Evolutionary conservation across 2,329 filamentous ascomycete genomes (phyloP).

Genomic region (Arachnomyces sp.): DNA sequence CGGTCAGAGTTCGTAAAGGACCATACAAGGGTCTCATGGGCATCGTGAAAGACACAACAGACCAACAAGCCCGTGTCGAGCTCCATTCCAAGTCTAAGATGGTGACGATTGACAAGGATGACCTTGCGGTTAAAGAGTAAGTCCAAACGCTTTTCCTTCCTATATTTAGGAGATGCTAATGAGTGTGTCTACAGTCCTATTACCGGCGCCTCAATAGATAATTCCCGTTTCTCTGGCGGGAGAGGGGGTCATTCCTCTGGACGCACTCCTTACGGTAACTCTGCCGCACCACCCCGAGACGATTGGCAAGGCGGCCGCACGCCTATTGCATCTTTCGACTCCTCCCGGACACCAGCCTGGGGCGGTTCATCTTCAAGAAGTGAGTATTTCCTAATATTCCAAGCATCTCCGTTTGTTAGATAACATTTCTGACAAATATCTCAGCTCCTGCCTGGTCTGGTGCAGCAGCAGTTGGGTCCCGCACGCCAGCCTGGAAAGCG

Average conservation of each 20-base stretch:
- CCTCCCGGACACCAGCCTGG: conserved; percentile 71
- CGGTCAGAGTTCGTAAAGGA: conserved; percentile 78
- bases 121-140: conserved; percentile 79
- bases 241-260: conserved; percentile 40
- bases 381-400: conserved; percentile 39
- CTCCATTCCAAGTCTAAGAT: conserved; percentile 91
- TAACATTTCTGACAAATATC: conserved; percentile 1
- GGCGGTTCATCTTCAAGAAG: conserved; percentile 53
- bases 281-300: conserved; percentile 36
- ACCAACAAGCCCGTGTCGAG: conserved; percentile 78
- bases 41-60: conserved; percentile 91
- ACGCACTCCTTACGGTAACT: conserved; percentile 42
- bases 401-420: neutral
- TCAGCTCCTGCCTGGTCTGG: conserved; percentile 37
- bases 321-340: conserved; percentile 53
- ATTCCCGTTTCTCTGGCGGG: conserved; percentile 44
- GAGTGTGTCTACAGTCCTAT: conserved; percentile 36
- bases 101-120: conserved; percentile 72
- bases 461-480: conserved; percentile 34
- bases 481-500: conserved; percentile 50
- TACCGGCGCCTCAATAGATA: conserved; percentile 71
- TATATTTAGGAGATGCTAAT: conserved; percentile 13
- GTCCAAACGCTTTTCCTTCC: conserved; percentile 15
- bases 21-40: conserved; percentile 88
- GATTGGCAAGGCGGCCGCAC: conserved; percentile 64